A percentile compares a stretch with the other conserved stretches of the same genome.
Evolutionary conservation across 129 eudicot genomes (phyloP).

Genomic region (Escallonia herrerae): DNA sequence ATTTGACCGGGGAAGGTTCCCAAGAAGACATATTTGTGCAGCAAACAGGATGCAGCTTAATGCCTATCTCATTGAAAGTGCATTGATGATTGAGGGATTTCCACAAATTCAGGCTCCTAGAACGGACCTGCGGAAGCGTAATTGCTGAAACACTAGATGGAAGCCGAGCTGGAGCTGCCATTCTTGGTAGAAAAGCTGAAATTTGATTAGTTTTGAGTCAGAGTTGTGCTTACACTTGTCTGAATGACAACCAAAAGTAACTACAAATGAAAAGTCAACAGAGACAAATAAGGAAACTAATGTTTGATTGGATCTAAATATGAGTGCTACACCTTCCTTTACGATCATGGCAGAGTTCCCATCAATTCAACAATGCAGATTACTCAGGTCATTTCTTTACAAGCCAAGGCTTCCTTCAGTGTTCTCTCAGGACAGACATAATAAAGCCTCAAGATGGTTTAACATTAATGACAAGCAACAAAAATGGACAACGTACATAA

Average conservation of each 20-base stretch:
- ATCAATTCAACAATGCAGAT: too few relatives aligned
- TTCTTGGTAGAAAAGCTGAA: slow-evolving; percentile 14
- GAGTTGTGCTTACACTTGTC: background rate
- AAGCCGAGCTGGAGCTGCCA: slow-evolving; percentile 39
- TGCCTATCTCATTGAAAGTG: slow-evolving; percentile 16
- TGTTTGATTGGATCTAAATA: too few relatives aligned
- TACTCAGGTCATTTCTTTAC: too few relatives aligned
- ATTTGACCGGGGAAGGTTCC: slow-evolving; percentile 76
- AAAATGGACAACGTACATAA: too few relatives aligned
- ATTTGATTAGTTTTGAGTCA: background rate
- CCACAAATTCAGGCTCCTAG: slow-evolving; percentile 18
- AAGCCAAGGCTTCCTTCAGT: too few relatives aligned
- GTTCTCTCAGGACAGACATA: too few relatives aligned
- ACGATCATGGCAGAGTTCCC: too few relatives aligned
- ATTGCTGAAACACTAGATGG: slow-evolving; percentile 34
- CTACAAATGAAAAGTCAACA: slow-evolving; percentile 1
- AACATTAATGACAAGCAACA: too few relatives aligned
- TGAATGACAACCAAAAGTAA: slow-evolving; percentile 4
- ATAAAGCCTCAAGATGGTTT: too few relatives aligned
- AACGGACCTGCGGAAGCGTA: slow-evolving; percentile 23
- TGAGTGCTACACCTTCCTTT: too few relatives aligned
- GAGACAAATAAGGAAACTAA: background rate
- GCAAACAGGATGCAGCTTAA: slow-evolving; percentile 24
- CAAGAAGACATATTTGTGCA: slow-evolving; percentile 55
- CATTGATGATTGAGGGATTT: slow-evolving; percentile 29